A percentile compares a stretch with the other conserved stretches of the same genome.
Conservation (phyloP, 2,329 filamentous ascomycete species). For the Pleoardoris graminearum region DNA sequence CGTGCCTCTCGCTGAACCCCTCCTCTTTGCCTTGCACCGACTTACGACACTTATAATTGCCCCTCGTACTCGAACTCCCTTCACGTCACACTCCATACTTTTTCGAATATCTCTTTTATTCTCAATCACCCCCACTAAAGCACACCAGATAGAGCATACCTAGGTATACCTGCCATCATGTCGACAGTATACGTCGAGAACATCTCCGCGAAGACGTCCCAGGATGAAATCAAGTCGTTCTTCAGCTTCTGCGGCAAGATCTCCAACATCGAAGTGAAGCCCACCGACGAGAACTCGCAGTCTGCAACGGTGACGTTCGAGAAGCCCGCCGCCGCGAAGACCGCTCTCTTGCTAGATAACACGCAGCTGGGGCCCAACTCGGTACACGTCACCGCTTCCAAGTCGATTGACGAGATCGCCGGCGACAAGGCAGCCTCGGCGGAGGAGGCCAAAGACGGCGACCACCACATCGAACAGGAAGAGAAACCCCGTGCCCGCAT, state of each 20-base stretch:
- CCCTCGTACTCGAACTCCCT: not conserved
- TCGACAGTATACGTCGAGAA: slow-evolving; percentile 84
- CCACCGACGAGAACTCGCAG: slow-evolving; percentile 67
- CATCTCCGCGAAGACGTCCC: slow-evolving; percentile 78
- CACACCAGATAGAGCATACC: not conserved
- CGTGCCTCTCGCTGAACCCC: too few relatives aligned
- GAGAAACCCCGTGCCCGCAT: slow-evolving; percentile 96
- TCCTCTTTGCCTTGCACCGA: too few relatives aligned
- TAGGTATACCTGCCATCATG: slow-evolving; percentile 41
- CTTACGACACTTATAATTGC: not conserved
- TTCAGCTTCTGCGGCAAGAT: slow-evolving; percentile 98
- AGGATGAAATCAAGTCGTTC: slow-evolving; percentile 93
- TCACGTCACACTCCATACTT: not conserved
- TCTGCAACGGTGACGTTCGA: slow-evolving; percentile 93
- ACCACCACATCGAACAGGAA: slow-evolving; percentile 83
- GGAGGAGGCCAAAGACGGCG: slow-evolving; percentile 53
- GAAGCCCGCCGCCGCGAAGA: slow-evolving; percentile 95
- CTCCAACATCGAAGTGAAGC: slow-evolving; percentile 74
- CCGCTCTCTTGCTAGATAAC: slow-evolving; percentile 93
- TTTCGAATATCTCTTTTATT: slow-evolving; percentile 5
- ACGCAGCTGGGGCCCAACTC: slow-evolving; percentile 80
- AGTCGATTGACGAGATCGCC: slow-evolving; percentile 65
- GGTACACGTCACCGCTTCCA: slow-evolving; percentile 77
- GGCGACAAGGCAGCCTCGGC: slow-evolving; percentile 62
- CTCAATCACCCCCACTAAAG: not conserved